Base-by-base conservation (phyloP, 768 basidiomycete genomes). In the Calocybe indica region DNA sequence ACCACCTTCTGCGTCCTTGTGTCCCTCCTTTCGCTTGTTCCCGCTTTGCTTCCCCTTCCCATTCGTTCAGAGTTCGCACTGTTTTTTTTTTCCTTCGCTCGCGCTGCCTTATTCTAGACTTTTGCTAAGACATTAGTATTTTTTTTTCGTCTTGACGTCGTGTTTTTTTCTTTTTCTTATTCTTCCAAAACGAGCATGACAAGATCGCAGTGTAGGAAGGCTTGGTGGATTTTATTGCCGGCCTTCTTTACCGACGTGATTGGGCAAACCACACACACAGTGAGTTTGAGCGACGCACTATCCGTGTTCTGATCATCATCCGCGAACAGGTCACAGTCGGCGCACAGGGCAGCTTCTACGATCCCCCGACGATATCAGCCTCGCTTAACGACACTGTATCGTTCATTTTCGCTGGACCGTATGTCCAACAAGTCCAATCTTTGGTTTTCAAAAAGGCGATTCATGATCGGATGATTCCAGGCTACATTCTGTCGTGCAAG, bases 351-450 rank as follows among this genome's bases (percentile, higher is more conserved):
- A 69, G 68, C 46, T 70, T 72, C 54, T 74, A 62, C 55, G 52
- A 63, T 28, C 74, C 74, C 6, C 43, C 50, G 5, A 59, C 59
- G 2, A 15, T 63, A 9, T 63, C 58, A 22, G 72, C 69, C 11
- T 46, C 45, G 5, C 12, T 60, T 28, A 62, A 63, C 40, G 71
- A 72, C 52, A 64, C 55, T 1, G 57, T 75, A 2, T 61, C 55
- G 33, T 76, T 75, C 50, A 40, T 71, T 14, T 72, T 73, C 45
- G 59, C 54, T 12, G 72, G 69, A 52, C 59, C 58, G 71, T 72
- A 48, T 47, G 65, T 52, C 8, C 15, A 7, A 28, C 5, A 14
- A 5, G 35, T 31, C 34, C 29, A 29, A 6, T 30, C 6, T 31
- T 44, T 9, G 14, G 6, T 28, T 38, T 29, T 31, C n/a, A 22